phyloP scores from a whole-genome alignment of 352 stramenopile genomes.

The Globisporangium okanoganense region DNA sequence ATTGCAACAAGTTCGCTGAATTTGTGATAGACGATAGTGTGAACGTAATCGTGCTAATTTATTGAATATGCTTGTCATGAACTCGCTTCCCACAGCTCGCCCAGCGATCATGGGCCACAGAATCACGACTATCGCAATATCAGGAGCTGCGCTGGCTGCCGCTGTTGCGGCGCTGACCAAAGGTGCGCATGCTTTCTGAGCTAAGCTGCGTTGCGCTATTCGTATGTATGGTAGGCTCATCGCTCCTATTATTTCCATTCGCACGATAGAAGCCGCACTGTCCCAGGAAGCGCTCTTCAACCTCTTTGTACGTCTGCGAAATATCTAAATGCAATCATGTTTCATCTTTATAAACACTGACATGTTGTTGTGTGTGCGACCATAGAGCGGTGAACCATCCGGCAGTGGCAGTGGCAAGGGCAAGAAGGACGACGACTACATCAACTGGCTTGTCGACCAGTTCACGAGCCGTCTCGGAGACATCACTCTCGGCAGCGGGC shows the following conservation, averaged over 20 bases:
- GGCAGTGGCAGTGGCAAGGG: slow-evolving; percentile 30
- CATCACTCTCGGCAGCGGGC: slow-evolving; percentile 57
- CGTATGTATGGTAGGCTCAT: too few relatives aligned
- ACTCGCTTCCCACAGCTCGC: slow-evolving; percentile 7
- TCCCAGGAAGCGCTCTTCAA: slow-evolving; percentile 46
- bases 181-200: slow-evolving; percentile 13
- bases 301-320: slow-evolving; percentile 18
- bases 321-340: background rate
- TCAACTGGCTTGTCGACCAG: slow-evolving; percentile 65
- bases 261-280: slow-evolving; percentile 26
- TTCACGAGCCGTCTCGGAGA: slow-evolving; percentile 59
- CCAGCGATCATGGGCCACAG: slow-evolving; percentile 13
- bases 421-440: slow-evolving; percentile 33
- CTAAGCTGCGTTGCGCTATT: background rate
- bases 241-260: too few relatives aligned
- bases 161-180: slow-evolving; percentile 38
- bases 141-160: slow-evolving; percentile 46
- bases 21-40: background rate
- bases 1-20: background rate
- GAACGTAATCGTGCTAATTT: background rate
- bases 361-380: background rate
- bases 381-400: slow-evolving; percentile 19
- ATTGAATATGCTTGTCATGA: background rate
- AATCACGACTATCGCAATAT: slow-evolving; percentile 19
- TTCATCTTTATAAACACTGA: background rate